Conservation (phyloP, 2,329 filamentous ascomycete species). For the Calonectria pseudoreteaudii region DNA sequence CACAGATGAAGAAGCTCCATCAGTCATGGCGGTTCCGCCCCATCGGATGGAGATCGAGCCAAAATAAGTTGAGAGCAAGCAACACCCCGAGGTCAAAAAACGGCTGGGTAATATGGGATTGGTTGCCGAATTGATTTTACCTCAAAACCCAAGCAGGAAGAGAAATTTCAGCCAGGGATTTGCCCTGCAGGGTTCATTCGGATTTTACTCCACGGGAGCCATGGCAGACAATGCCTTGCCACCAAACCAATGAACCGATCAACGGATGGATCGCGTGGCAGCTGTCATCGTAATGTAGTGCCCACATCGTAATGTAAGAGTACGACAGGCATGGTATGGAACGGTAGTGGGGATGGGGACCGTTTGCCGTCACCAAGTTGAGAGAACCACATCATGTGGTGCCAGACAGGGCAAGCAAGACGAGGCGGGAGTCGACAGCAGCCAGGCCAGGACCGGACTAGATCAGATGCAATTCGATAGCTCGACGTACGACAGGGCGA, state of each 20-base stretch:
- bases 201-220: not conserved
- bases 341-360: not conserved
- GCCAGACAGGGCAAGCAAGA: constrained; percentile 16
- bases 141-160: not conserved
- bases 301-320: constrained; percentile 14
- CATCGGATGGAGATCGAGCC: not conserved
- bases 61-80: not conserved
- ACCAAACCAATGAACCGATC: constrained; percentile 19
- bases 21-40: not conserved
- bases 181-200: constrained; percentile 18
- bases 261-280: constrained; percentile 23
- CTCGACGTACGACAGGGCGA: constrained; percentile 22
- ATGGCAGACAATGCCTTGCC: not conserved
- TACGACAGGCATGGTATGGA: constrained; percentile 4
- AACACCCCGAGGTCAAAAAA: constrained; percentile 1
- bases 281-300: constrained; percentile 21
- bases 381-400: constrained; percentile 27
- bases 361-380: not conserved
- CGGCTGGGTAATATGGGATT: constrained; percentile 10
- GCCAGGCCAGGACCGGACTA: constrained; percentile 20
- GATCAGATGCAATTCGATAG: constrained; percentile 16
- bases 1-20: constrained; percentile 5
- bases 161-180: not conserved
- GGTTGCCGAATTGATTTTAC: constrained; percentile 12
- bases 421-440: constrained; percentile 1